phyloP scores from a whole-genome alignment of 805 yeast species.

The Candida silvatica region DNA sequence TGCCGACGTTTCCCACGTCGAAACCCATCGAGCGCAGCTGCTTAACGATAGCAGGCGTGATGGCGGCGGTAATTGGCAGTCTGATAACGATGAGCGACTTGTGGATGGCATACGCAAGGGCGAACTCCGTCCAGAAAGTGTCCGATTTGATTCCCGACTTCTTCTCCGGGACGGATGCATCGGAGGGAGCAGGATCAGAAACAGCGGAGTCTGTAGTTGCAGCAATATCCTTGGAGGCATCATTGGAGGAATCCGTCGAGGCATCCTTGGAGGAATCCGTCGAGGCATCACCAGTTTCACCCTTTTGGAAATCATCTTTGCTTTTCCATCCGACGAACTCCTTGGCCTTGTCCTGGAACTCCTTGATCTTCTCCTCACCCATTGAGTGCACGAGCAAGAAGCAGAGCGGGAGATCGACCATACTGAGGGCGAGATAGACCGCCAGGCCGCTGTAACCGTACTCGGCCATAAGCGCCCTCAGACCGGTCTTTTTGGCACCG shows the following conservation, averaged over 20 bases:
- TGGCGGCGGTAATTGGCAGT: constrained; percentile 84
- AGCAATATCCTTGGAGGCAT: neutral
- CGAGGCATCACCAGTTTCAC: neutral
- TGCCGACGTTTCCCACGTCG: constrained; percentile 50
- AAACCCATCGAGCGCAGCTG: constrained; percentile 70
- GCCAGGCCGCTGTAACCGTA: constrained; percentile 92
- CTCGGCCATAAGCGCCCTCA: constrained; percentile 64
- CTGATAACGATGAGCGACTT: constrained; percentile 79
- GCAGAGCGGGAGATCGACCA: constrained; percentile 76
- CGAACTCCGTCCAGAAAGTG: constrained; percentile 71
- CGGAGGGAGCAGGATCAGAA: neutral
- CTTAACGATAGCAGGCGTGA: constrained; percentile 73
- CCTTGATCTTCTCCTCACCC: constrained; percentile 76
- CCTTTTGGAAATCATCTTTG: neutral
- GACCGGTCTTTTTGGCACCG: constrained; percentile 36
- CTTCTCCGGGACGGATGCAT: neutral
- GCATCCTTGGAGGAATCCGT: neutral
- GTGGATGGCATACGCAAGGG: constrained; percentile 89
- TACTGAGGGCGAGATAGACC: constrained; percentile 66
- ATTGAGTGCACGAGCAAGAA: constrained; percentile 75
- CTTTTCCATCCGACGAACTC: constrained; percentile 42
- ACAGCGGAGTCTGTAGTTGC: constrained; percentile 4
- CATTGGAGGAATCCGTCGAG: neutral
- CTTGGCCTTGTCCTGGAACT: constrained; percentile 54
- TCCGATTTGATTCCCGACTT: no score